Evolutionary conservation across 768 basidiomycete genomes (phyloP), one percentile per base, ranked within the genome.

Genomic region (Lactarius evosmus): DNA sequence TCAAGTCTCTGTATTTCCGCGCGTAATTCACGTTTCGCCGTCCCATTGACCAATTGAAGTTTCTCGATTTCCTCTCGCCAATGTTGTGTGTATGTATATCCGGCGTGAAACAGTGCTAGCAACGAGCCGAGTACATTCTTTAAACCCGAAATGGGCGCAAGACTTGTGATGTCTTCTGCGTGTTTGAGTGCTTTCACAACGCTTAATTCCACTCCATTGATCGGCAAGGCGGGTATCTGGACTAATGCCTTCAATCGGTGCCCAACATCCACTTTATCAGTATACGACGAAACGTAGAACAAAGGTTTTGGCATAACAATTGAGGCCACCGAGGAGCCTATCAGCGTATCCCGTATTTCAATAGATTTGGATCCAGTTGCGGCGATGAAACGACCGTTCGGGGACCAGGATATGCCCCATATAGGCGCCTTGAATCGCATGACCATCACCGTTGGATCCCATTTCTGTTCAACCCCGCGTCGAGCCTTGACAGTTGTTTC

Each of bases 61-160:
- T n/a, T n/a, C n/a, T n/a, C n/a, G n/a, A n/a, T n/a, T n/a, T n/a
- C n/a, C n/a, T n/a, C n/a, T n/a, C n/a, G n/a, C n/a, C n/a, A n/a
- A n/a, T n/a, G n/a, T n/a, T n/a, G n/a, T n/a, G n/a, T n/a, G n/a
- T n/a, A n/a, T n/a, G n/a, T 4, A 41, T 44, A 44, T n/a, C n/a
- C 41, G 11, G n/a, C 41, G 4, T 11, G n/a, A 0, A 44, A 0
- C 9, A 44, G 41, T 0, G 41, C 0, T 0, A 44, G 8, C n/a
- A 22, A 44, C 4, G 41, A 44, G 9, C 7, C 2, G 41, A 44
- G n/a, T n/a, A 44, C 41, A n/a, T 44, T 44, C 41, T 44, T 44
- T n/a, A 44, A 44, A 9, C 41, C 41, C 0, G n/a, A 44, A 44
- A 44, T 1, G 8, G 41, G 41, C 0, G 3, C 8, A n/a, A 44